These are phyloP conservation scores for Wickerhamomyces hampshirensis DNA, from an alignment of 805 yeast genomes.

Conservation along the genomic window DNA sequence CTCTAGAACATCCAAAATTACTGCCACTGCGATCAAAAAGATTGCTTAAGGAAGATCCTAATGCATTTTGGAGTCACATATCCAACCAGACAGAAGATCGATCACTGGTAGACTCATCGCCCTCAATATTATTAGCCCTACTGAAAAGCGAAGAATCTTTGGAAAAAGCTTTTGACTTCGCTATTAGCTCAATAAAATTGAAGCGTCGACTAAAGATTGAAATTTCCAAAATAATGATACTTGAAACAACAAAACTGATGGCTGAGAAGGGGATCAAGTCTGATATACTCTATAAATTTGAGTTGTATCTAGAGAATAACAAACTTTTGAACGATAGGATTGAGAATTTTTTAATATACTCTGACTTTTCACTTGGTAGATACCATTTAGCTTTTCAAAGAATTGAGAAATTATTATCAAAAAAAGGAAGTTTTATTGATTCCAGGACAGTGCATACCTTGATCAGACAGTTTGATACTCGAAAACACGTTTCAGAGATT, in stretches of 20 bases:
- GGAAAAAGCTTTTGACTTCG: slow-evolving; percentile 10
- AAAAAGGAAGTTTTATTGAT: slow-evolving; percentile 3
- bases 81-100: slow-evolving; percentile 1
- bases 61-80: slow-evolving; percentile 12
- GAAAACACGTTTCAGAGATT: neutral
- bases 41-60: slow-evolving; percentile 5
- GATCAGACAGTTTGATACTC: slow-evolving; percentile 2
- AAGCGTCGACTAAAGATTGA: slow-evolving; percentile 2
- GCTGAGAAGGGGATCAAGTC: slow-evolving; percentile 1
- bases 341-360: slow-evolving; percentile 13
- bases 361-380: slow-evolving; percentile 8
- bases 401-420: slow-evolving; percentile 4
- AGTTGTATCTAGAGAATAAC: slow-evolving; percentile 5
- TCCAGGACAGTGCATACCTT: slow-evolving; percentile 8
- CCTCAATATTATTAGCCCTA: neutral
- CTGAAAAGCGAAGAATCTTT: neutral
- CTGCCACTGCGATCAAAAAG: slow-evolving; percentile 8
- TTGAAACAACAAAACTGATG: slow-evolving; percentile 2
- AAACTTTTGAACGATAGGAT: slow-evolving; percentile 6
- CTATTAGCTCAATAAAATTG: slow-evolving; percentile 6
- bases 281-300: slow-evolving; percentile 11
- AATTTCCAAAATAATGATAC: slow-evolving; percentile 6
- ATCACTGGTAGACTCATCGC: neutral
- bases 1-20: slow-evolving; percentile 1
- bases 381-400: slow-evolving; percentile 9